Evolutionary conservation across 2,329 filamentous ascomycete genomes (phyloP).

Genomic region (Neurospora sp.): DNA sequence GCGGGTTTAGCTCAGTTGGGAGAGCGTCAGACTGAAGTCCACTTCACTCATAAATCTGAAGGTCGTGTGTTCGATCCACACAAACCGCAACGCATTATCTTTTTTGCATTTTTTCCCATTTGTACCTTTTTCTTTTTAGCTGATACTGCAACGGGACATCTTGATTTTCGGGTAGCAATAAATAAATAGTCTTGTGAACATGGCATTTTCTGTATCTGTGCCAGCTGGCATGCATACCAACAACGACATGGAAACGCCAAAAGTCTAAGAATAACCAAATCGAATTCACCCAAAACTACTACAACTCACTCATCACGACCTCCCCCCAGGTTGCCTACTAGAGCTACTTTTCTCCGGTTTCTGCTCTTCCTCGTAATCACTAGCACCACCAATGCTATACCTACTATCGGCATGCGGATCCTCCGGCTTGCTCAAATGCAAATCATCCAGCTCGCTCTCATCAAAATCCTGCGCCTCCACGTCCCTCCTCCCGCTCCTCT

Average conservation of each 20-base stretch:
- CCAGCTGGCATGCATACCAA: too few relatives aligned
- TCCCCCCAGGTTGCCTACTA: background rate
- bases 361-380: conserved; percentile 47
- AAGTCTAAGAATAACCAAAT: background rate
- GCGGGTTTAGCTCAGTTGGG: background rate
- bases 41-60: too few relatives aligned
- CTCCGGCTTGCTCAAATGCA: conserved; percentile 41
- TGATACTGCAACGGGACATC: background rate
- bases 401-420: conserved; percentile 31
- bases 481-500: conserved; percentile 37
- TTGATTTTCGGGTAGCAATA: background rate
- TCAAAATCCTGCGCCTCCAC: conserved; percentile 57
- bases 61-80: background rate
- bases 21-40: background rate
- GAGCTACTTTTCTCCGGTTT: conserved; percentile 13
- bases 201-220: too few relatives aligned
- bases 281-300: background rate
- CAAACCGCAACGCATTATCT: background rate
- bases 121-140: background rate
- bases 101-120: background rate
- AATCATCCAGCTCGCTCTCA: conserved; percentile 53
- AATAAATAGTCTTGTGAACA: too few relatives aligned
- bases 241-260: background rate
- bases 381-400: conserved; percentile 49
- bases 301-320: background rate